Evolutionary conservation across 2,329 filamentous ascomycete genomes (phyloP), one percentile per base, ranked within the genome.

Genomic region (Xylariaceae sp.): DNA sequence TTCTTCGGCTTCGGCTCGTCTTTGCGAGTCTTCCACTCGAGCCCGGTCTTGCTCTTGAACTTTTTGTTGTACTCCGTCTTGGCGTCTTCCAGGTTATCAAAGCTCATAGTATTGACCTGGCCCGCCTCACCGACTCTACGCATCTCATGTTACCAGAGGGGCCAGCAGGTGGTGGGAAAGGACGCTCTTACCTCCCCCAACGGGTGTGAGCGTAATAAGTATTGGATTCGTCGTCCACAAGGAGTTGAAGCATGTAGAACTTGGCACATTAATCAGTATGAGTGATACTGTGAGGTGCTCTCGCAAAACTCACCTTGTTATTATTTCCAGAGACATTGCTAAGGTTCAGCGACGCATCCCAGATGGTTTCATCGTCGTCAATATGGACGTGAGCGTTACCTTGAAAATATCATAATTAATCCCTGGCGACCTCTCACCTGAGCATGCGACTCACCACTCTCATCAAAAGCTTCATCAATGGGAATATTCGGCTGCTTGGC

Each of bases 41-140:
- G 42, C 2, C 48, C 48, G 9, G 48, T 49, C 38, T 51, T 51
- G 19, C 46, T 43, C 37, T 51, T 51, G 42, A 51, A 51, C n/a
- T 44, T 48, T 18, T 49, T 45, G 22, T 36, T 32, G 19, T 35
- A 49, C 19, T 47, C 48, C 13, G 26, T 32, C 15, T 51, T 45
- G 6, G 48, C 46, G 4, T 41, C 40, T 9, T 51, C 48, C 11
- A 51, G 19, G 16, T 43, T 33, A 13, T 43, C 41, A 24, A 49
- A 49, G 31, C 35, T 30, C 37, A 47, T 44, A 1, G 48, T 49
- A 37, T 51, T 51, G 34, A 51, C 39, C 29, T 51, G 48, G 4
- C 48, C 48, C 9, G 40, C 37, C 37, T 51, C 49, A n/a, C 49
- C 49, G 9, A 51, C 46, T 15, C 49, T 49, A 19, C 13, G 11